phyloP scores from a whole-genome alignment of 495 filamentous ascomycete genomes.

The Niebla homalea region DNA sequence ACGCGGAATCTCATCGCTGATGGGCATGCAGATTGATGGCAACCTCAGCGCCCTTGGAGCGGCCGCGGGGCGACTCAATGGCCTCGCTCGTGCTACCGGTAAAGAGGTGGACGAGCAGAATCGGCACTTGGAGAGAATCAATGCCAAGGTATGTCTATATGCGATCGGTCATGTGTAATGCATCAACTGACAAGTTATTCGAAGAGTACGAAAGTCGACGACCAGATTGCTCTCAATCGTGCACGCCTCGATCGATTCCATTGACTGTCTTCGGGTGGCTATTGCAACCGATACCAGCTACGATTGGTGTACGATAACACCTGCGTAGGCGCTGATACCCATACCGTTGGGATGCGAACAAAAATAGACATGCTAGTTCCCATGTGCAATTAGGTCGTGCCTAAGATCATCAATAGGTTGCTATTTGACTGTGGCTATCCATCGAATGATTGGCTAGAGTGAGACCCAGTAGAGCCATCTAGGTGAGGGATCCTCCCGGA shows the following conservation, averaged over 20 bases:
- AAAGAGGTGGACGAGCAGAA: constrained; percentile 66
- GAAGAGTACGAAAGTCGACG: constrained; percentile 56
- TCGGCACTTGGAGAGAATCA: constrained; percentile 58
- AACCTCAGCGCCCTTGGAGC: constrained; percentile 47
- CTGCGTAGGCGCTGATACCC: too few relatives aligned
- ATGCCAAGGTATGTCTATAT: constrained; percentile 43
- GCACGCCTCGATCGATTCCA: constrained; percentile 50
- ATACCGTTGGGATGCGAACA: too few relatives aligned
- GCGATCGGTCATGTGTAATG: not conserved
- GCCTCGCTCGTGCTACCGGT: constrained; percentile 54
- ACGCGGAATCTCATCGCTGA: not conserved
- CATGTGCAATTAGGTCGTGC: too few relatives aligned
- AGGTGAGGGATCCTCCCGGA: too few relatives aligned
- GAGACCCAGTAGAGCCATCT: too few relatives aligned
- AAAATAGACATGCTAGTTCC: too few relatives aligned
- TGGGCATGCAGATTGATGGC: constrained; percentile 45
- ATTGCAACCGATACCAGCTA: too few relatives aligned
- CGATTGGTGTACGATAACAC: too few relatives aligned
- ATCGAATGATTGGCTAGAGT: too few relatives aligned
- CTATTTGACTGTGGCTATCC: too few relatives aligned
- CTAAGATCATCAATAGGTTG: too few relatives aligned
- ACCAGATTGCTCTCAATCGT: constrained; percentile 56
- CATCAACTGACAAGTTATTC: constrained; percentile 20
- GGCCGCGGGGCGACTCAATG: constrained; percentile 50
- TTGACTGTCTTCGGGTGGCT: constrained; percentile 11